phyloP scores from a whole-genome alignment of 345 rosid species.

The Lumnitzera racemosa region DNA sequence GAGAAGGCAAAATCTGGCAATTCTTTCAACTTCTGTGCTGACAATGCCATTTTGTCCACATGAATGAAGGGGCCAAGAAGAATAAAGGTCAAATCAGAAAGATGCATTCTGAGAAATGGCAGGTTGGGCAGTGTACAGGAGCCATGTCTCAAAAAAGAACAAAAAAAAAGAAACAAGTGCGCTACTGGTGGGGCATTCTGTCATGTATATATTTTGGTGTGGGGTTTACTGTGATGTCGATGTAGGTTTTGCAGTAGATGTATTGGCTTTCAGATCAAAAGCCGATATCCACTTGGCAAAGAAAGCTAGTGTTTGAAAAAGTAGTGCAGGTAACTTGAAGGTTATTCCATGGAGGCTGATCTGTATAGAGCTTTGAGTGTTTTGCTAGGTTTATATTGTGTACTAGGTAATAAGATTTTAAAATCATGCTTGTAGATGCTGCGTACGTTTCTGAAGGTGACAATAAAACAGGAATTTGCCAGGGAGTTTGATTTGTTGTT shows the following conservation, averaged over 20 bases:
- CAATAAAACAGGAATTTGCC: no score
- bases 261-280: no score
- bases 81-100: no score
- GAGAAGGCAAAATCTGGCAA: conserved; percentile 15
- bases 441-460: neutral
- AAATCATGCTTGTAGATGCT: neutral
- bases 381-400: neutral
- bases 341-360: conserved; percentile 14
- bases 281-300: neutral
- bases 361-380: conserved; percentile 30
- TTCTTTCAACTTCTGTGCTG: conserved; percentile 5
- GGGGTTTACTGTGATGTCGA: no score
- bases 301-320: neutral
- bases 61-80: neutral
- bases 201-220: no score
- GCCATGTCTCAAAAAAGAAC: no score
- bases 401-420: neutral
- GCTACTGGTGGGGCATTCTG: no score
- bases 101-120: no score
- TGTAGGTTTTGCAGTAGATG: no score
- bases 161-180: no score
- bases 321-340: conserved; percentile 2
- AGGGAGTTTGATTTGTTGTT: no score
- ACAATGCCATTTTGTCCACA: conserved; percentile 22
- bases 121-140: no score